A percentile compares a stretch with the other conserved stretches of the same genome.
These are phyloP conservation scores for Lagenidium giganteum DNA, from an alignment of 352 stramenopile genomes.

Conservation along the genomic window DNA sequence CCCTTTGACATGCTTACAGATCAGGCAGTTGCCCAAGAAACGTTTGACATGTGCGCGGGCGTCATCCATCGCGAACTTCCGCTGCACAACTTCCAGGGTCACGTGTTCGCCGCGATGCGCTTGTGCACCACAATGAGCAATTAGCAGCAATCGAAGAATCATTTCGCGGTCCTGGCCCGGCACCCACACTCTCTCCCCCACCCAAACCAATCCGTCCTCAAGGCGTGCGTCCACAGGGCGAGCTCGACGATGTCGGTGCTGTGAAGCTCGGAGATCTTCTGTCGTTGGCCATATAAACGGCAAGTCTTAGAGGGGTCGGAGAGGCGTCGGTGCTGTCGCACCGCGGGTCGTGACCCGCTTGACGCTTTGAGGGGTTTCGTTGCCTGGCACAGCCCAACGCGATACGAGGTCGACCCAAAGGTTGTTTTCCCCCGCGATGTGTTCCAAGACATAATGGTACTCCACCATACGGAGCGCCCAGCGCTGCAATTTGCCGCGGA, in stretches of 20 bases:
- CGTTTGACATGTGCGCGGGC: constrained; percentile 2
- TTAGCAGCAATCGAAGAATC: constrained; percentile 8
- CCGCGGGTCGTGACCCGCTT: not conserved
- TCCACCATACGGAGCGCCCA: constrained; percentile 12
- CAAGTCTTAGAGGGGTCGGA: too few species aligned
- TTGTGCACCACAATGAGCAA: constrained; percentile 15
- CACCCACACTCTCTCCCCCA: constrained; percentile 2
- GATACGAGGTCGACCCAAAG: constrained; percentile 20
- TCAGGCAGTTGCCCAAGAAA: constrained; percentile 11
- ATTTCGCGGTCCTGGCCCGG: constrained; percentile 1
- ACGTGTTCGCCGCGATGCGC: constrained; percentile 10
- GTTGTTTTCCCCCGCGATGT: constrained; percentile 19
- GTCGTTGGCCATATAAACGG: too few species aligned
- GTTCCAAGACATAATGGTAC: constrained; percentile 15
- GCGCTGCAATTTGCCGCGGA: constrained; percentile 19
- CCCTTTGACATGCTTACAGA: constrained; percentile 22
- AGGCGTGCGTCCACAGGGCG: too few species aligned
- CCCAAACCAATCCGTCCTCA: not conserved
- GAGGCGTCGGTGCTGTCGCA: not conserved
- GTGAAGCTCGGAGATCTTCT: too few species aligned
- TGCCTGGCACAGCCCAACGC: constrained; percentile 1
- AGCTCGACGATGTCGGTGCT: too few species aligned
- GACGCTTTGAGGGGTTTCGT: not conserved
- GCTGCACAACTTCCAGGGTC: constrained; percentile 2
- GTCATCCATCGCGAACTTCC: constrained; percentile 6